A percentile compares a stretch with the other conserved stretches of the same genome.
These are phyloP conservation scores for Gnaphalium uliginosum DNA, from an alignment of 129 eudicot genomes.

Conservation along the genomic window DNA sequence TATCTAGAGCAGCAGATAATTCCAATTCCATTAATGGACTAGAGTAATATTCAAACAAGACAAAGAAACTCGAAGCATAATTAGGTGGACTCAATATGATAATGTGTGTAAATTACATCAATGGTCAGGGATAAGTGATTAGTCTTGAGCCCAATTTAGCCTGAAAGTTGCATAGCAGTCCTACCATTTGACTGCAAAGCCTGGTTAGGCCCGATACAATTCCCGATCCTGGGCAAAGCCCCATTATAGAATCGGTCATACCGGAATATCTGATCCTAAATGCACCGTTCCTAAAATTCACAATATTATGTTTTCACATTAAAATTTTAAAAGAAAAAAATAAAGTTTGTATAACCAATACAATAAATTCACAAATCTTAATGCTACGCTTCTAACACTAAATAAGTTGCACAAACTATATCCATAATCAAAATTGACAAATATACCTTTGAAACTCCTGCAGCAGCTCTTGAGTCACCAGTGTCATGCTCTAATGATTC, in stretches of 20 bases:
- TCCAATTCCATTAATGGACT: not conserved
- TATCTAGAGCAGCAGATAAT: not conserved
- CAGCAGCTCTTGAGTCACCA: slow-evolving; percentile 72
- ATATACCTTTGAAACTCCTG: slow-evolving; percentile 59
- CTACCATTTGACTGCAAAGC: not conserved
- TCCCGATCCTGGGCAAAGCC: not conserved
- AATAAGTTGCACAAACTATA: slow-evolving; percentile 11
- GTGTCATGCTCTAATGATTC: slow-evolving; percentile 76
- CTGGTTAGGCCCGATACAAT: not conserved
- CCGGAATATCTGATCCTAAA: not conserved
- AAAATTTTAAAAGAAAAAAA: too few relatives aligned
- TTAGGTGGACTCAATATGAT: not conserved
- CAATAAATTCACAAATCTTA: slow-evolving; percentile 14
- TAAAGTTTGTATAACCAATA: not conserved
- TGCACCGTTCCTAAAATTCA: not conserved
- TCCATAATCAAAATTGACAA: not conserved
- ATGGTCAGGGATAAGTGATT: not conserved
- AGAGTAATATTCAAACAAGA: not conserved
- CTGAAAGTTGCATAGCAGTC: slow-evolving; percentile 1
- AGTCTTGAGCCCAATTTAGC: not conserved
- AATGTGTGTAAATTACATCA: not conserved
- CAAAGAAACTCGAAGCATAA: not conserved
- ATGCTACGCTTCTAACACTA: slow-evolving; percentile 9
- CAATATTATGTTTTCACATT: too few relatives aligned
- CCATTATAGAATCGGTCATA: too few relatives aligned